phyloP scores from a whole-genome alignment of 495 filamentous ascomycete species.

The Penicillium egyptiacum region DNA sequence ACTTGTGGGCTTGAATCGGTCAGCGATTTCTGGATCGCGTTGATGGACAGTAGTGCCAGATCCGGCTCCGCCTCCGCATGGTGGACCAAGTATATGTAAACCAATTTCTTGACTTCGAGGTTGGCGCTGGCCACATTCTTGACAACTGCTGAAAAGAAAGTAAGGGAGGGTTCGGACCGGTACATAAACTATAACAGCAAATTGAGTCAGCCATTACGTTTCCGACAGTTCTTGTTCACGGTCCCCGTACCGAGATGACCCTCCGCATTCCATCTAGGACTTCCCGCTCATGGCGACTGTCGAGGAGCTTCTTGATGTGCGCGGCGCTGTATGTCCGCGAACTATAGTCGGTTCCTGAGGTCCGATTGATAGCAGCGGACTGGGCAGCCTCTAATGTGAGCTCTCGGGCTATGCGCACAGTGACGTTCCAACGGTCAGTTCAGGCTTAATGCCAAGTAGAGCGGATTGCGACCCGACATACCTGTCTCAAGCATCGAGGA shows the following conservation, averaged over 20 bases:
- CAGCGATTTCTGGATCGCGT: slow-evolving; percentile 95
- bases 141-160: slow-evolving; percentile 90
- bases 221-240: slow-evolving; percentile 1
- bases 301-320: slow-evolving; percentile 90
- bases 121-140: slow-evolving; percentile 93
- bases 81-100: slow-evolving; percentile 95
- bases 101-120: slow-evolving; percentile 92
- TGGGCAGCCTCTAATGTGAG: slow-evolving; percentile 95
- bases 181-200: slow-evolving; percentile 77
- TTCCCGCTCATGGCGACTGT: slow-evolving; percentile 90
- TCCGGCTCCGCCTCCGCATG: slow-evolving; percentile 96
- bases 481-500: slow-evolving; percentile 91
- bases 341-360: slow-evolving; percentile 40
- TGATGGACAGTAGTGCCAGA: slow-evolving; percentile 92
- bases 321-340: slow-evolving; percentile 48
- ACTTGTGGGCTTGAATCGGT: slow-evolving; percentile 89
- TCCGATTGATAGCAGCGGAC: slow-evolving; percentile 58
- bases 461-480: slow-evolving; percentile 36
- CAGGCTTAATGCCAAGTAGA: slow-evolving; percentile 11
- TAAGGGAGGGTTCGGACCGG: slow-evolving; percentile 73
- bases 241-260: slow-evolving; percentile 74
- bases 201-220: slow-evolving; percentile 24
- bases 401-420: slow-evolving; percentile 70
- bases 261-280: slow-evolving; percentile 87
- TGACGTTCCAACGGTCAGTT: slow-evolving; percentile 26